Base-by-base conservation (phyloP, 148 eudicot species). In the Amaranthus hypochondriacus region DNA sequence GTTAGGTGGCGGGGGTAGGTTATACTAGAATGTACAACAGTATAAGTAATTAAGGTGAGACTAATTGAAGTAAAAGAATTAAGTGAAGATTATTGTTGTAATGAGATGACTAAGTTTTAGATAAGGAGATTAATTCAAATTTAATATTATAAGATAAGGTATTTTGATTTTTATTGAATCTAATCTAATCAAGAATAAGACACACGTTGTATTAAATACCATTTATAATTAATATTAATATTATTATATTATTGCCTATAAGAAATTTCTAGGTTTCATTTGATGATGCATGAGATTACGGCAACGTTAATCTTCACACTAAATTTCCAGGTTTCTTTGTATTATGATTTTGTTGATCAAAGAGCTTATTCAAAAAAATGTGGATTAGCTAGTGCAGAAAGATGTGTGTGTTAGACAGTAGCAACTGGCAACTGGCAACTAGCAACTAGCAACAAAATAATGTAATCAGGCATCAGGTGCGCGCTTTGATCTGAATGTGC, bases 1-100 rank as follows among this genome's bases (percentile, higher is more conserved):
- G 50, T 58, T 48, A 8, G 72, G 64, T 74, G 53, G 70, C 21
- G 52, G 49, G 56, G 63, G 28, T 66, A 53, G 50, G 53, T 66
- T 48, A 46, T 48, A 47, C 5, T 48, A 48, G 71, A 66, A 66
- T 69, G 68, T 66, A 28, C 39, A 28, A 28, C 39, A 28, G 39
- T 28, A 28, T 28, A 28, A 28, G 39, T 28, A 28, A 28, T 51
- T 47, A 10, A 66, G 56, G 21, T 74, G 55, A 5, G 56, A 74
- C 56, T 74, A 66, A 52, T 15, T 66, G 39, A 46, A 63, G 46
- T 54, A 43, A 73, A 44, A 12, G 3, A 54, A 65, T 3, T 28
- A 49, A 48, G 56, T 70, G 3, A 18, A 8, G 74, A 48, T 42
- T 8, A 46, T 70, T 56, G 39, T 56, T 4, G 43, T 58, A 46